These are phyloP conservation scores for Sporodiniella umbellata DNA, from an alignment of 371 early-diverging fungal genomes.

Conservation along the genomic window DNA sequence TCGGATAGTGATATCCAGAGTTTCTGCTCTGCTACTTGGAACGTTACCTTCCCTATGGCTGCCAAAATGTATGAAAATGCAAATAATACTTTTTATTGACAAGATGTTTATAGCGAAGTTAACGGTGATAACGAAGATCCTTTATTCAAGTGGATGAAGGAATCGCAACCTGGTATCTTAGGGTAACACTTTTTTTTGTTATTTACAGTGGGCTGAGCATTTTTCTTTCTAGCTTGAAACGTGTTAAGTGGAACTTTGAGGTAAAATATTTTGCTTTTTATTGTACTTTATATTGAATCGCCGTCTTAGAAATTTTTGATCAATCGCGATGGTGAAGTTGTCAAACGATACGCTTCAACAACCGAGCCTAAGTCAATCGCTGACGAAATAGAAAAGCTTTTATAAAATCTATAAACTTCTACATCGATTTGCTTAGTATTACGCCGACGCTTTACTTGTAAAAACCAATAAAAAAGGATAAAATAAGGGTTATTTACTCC, in stretches of 20 bases:
- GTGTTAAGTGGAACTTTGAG: constrained; percentile 76
- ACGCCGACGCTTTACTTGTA: background rate
- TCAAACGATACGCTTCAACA: constrained; percentile 55
- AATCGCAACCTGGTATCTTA: constrained; percentile 50
- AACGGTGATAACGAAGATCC: constrained; percentile 70
- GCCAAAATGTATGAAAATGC: constrained; percentile 58
- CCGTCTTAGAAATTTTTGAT: constrained; percentile 62
- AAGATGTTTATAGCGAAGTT: constrained; percentile 51
- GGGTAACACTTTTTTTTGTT: constrained; percentile 20
- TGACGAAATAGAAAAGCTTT: constrained; percentile 46
- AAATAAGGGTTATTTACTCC: background rate
- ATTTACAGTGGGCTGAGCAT: background rate
- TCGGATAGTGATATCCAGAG: constrained; percentile 56
- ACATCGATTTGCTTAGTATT: background rate
- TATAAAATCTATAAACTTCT: too few species aligned
- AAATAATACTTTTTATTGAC: background rate
- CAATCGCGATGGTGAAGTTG: constrained; percentile 58
- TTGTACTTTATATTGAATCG: background rate
- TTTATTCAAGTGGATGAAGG: constrained; percentile 69
- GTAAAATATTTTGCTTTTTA: constrained; percentile 9
- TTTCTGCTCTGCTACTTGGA: constrained; percentile 69
- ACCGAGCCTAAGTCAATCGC: constrained; percentile 50
- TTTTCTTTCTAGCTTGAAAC: constrained; percentile 32
- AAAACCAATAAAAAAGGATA: background rate
- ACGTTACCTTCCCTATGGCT: constrained; percentile 81